Conservation (phyloP, 1,284 basidiomycete species). For the Cryptococcus sp. region DNA sequence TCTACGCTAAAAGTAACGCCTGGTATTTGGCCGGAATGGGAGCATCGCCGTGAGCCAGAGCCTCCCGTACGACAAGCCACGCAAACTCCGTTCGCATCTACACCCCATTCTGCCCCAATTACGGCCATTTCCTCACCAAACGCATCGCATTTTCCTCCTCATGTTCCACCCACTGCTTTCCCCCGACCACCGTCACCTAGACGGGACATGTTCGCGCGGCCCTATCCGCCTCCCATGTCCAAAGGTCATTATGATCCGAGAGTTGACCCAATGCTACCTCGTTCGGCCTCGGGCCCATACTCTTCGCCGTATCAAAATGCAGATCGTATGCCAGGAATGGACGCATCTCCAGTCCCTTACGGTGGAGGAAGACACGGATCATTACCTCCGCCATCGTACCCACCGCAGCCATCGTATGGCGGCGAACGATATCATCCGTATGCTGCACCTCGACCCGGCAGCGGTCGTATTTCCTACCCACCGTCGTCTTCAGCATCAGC, state of each 20-base stretch:
- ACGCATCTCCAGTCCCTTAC: too few relatives aligned
- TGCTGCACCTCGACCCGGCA: conserved; percentile 3
- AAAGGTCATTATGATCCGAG: conserved; percentile 5
- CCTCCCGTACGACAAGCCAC: conserved; percentile 19
- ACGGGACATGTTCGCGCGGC: conserved; percentile 10
- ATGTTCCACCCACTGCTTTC: conserved; percentile 17
- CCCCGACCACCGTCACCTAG: conserved; percentile 13
- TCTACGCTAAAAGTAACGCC: conserved; percentile 40
- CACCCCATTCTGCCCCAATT: conserved; percentile 13
- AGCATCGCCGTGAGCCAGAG: conserved; percentile 38
- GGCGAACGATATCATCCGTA: conserved; percentile 17
- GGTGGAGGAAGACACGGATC: conserved; percentile 8
- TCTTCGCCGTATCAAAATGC: conserved; percentile 3
- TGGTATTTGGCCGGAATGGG: conserved; percentile 51
- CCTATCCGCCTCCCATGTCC: conserved; percentile 12
- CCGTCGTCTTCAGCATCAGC: conserved; percentile 3
- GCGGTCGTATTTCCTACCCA: conserved; percentile 10
- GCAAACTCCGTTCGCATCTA: conserved; percentile 11
- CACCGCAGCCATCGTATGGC: conserved; percentile 8
- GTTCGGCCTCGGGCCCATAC: conserved; percentile 7
- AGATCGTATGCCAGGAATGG: too few relatives aligned
- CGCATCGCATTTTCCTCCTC: conserved; percentile 13
- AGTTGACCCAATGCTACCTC: neutral
- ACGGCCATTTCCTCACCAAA: conserved; percentile 24
- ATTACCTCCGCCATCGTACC: conserved; percentile 7